Conservation (phyloP, 148 eudicot species). For the Arbutus unedo region DNA sequence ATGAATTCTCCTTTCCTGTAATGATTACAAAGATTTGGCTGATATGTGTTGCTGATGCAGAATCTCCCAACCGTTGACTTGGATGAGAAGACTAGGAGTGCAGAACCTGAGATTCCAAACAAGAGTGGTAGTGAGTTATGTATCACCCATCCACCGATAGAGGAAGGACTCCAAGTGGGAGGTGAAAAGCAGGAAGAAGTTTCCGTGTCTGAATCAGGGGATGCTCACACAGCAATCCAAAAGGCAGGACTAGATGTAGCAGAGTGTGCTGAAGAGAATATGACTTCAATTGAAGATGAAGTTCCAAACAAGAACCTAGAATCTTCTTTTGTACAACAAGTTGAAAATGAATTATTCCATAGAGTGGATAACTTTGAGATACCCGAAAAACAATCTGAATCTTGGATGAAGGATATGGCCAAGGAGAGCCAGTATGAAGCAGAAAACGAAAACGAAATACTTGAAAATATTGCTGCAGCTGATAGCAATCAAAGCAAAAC, state of each 20-base stretch:
- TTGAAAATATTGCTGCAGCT: constrained; percentile 1
- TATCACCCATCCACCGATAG: constrained; percentile 10
- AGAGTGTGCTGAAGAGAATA: constrained; percentile 1
- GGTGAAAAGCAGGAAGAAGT: constrained; percentile 10
- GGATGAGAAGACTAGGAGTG: constrained; percentile 10
- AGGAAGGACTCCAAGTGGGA: constrained; percentile 5
- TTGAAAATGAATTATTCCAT: neutral
- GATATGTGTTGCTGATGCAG: constrained; percentile 17
- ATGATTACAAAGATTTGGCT: neutral
- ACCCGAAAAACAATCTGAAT: neutral
- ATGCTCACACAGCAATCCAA: constrained; percentile 13
- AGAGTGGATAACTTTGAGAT: constrained; percentile 1
- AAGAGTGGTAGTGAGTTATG: constrained; percentile 16
- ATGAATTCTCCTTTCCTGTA: neutral
- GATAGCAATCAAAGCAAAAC: constrained; percentile 6
- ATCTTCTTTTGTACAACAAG: neutral
- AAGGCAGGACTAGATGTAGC: constrained; percentile 9
- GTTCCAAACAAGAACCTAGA: neutral
- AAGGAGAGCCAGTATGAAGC: neutral
- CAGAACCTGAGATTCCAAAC: constrained; percentile 9
- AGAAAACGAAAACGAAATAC: neutral
- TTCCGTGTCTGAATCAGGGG: neutral
- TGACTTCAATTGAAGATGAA: neutral
- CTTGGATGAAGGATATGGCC: constrained; percentile 1
- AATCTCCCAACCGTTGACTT: constrained; percentile 4